phyloP scores from a whole-genome alignment of 192 early-diverging fungal species.

The Podochytrium sp. region DNA sequence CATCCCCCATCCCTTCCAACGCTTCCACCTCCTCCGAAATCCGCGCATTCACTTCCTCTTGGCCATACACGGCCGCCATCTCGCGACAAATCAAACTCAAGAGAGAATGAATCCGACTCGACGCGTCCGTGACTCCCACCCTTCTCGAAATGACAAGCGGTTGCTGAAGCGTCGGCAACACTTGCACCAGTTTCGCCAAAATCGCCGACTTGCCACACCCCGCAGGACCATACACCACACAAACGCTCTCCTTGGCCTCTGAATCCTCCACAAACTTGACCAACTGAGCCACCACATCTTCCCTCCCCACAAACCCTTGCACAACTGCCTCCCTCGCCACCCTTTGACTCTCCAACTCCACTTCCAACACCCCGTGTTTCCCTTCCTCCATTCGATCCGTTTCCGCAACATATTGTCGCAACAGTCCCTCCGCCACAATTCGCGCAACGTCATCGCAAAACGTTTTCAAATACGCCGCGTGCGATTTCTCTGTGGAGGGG shows the following conservation, averaged over 20 bases:
- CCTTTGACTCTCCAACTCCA: not conserved
- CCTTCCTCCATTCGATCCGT: not conserved
- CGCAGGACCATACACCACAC: slow-evolving; percentile 26
- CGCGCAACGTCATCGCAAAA: slow-evolving; percentile 31
- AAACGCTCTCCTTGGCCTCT: slow-evolving; percentile 7
- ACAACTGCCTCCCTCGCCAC: not conserved
- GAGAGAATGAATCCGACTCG: not conserved
- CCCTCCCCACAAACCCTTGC: slow-evolving; percentile 24
- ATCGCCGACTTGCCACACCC: slow-evolving; percentile 33
- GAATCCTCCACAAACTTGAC: not conserved
- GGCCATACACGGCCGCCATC: slow-evolving; percentile 27
- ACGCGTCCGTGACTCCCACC: slow-evolving; percentile 15
- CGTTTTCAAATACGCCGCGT: slow-evolving; percentile 34
- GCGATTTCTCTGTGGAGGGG: slow-evolving; percentile 21
- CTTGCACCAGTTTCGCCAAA: slow-evolving; percentile 8
- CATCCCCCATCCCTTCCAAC: not conserved
- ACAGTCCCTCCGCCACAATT: slow-evolving; percentile 32
- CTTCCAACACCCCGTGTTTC: no score
- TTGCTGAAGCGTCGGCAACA: not conserved
- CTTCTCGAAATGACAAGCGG: slow-evolving; percentile 2
- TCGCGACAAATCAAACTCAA: slow-evolving; percentile 20
- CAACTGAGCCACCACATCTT: not conserved
- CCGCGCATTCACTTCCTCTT: slow-evolving; percentile 5
- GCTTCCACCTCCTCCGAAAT: slow-evolving; percentile 28
- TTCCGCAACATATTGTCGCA: slow-evolving; percentile 15